Evolutionary conservation across 2,329 filamentous ascomycete genomes (phyloP).

Genomic region (Stemphylium beticola): DNA sequence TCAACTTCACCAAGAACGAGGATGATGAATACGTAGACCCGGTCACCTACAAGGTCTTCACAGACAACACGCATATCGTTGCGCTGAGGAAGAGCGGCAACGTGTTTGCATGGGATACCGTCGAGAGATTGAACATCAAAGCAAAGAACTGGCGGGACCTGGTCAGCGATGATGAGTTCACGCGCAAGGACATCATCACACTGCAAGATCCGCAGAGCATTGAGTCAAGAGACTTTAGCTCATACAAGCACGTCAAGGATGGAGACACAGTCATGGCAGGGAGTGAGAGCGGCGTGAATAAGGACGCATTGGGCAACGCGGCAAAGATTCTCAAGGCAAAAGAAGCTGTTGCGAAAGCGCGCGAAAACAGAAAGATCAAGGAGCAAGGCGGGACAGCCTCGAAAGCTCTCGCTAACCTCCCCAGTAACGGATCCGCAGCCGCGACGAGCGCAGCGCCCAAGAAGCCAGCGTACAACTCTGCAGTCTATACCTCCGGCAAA

Average conservation of each 20-base stretch:
- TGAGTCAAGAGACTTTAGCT: conserved; percentile 78
- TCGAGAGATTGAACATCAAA: conserved; percentile 95
- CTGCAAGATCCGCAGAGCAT: conserved; percentile 95
- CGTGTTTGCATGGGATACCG: conserved; percentile 94
- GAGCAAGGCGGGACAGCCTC: conserved; percentile 35
- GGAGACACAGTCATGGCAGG: conserved; percentile 78
- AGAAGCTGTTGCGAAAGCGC: conserved; percentile 89
- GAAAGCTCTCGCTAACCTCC: conserved; percentile 24
- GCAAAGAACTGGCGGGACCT: conserved; percentile 94
- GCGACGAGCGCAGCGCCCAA: conserved; percentile 44
- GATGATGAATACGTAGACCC: conserved; percentile 92
- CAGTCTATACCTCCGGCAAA: conserved; percentile 85
- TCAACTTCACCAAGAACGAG: conserved; percentile 91
- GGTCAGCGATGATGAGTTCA: conserved; percentile 84
- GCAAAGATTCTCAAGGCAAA: conserved; percentile 89
- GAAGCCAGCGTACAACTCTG: conserved; percentile 72
- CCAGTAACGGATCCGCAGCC: conserved; percentile 30
- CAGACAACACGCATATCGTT: conserved; percentile 96
- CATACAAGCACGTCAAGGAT: conserved; percentile 88
- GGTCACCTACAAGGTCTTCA: conserved; percentile 96
- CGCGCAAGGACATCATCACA: conserved; percentile 90
- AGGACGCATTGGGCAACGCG: conserved; percentile 76
- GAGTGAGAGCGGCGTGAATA: conserved; percentile 74
- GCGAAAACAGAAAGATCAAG: conserved; percentile 67
- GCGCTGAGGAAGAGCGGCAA: conserved; percentile 87